Evolutionary conservation across 2,329 filamentous ascomycete genomes (phyloP), one percentile per base, ranked within the genome.

Genomic region (Sclerotinia spermophila): DNA sequence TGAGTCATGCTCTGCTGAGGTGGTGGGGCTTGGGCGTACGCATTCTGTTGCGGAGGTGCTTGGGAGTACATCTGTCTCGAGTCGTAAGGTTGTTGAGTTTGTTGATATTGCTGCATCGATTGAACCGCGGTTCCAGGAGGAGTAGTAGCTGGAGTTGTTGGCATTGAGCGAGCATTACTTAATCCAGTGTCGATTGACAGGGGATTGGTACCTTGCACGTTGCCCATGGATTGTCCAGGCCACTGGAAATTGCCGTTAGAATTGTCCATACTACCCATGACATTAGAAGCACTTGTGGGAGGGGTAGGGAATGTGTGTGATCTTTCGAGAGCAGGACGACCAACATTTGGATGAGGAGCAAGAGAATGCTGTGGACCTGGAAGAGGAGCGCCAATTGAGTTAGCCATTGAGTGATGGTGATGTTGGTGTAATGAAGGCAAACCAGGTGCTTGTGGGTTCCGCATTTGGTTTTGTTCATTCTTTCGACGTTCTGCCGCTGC

Each of bases 241-340:
- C 94, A 97, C 79, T 94, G 91, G 80, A 95, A 97, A 55, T 87
- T 91, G 75, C 82, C 86, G 45, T 93, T 91, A 53, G 91, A 89
- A 74, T 87, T 87, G 60, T 89, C 89, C 86, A 97, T 93, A 72
- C 87, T 82, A 17, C 83, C 85, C 82, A 90, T 93, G 60, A 96
- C 88, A 81, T 93, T 93, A 0, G 94, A 96, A n/a, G 94, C 92
- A 80, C 93, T 97, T 0, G 94, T 93, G 1, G 95, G 94, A 48
- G 95, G 95, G 5, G 95, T 97, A 5, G 95, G 94, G 81, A 97
- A 97, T 2, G 94, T 97, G 80, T 97, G 92, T 24, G 94, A 91
- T 67, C 95, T 89, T 73, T 97, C 94, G 51, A 97, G 82, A 10
- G 88, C 85, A 11, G 94, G 94, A 58, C 95, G 89, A 66, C 88